These are phyloP conservation scores for Cytospora piceae DNA, from an alignment of 2,329 filamentous ascomycete genomes.

Conservation along the genomic window DNA sequence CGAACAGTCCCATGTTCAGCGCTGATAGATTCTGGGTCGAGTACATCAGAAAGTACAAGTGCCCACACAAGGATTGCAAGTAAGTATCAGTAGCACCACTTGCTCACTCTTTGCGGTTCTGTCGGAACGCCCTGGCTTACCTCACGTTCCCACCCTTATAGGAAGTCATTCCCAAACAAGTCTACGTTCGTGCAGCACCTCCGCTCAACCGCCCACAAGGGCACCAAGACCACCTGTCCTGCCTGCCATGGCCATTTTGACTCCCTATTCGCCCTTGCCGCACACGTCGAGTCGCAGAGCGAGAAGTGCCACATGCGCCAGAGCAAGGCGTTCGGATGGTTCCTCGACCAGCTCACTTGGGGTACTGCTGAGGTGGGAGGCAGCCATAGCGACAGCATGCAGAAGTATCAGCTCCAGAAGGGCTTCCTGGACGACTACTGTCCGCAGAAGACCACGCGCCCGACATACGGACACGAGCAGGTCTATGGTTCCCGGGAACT, in stretches of 20 bases:
- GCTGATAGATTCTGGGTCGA: conserved; percentile 50
- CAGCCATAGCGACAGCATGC: conserved; percentile 40
- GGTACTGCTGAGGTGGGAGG: conserved; percentile 43
- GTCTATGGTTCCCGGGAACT: not conserved
- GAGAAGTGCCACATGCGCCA: conserved; percentile 48
- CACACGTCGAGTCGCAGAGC: conserved; percentile 53
- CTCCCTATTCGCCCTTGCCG: conserved; percentile 47
- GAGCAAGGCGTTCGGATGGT: conserved; percentile 43
- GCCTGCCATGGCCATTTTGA: conserved; percentile 49
- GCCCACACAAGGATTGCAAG: conserved; percentile 57
- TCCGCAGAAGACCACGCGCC: conserved; percentile 28
- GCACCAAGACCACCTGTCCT: conserved; percentile 47
- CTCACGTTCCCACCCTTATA: conserved; percentile 32
- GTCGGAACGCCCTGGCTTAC: conserved; percentile 23
- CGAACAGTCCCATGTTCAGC: conserved; percentile 52
- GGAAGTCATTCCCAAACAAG: conserved; percentile 46
- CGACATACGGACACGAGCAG: conserved; percentile 21
- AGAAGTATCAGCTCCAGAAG: conserved; percentile 38
- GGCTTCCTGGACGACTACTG: conserved; percentile 33
- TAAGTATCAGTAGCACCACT: conserved; percentile 39
- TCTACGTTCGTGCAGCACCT: conserved; percentile 48
- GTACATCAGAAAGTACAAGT: conserved; percentile 52
- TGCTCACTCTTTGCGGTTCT: too few species aligned
- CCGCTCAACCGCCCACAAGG: conserved; percentile 45
- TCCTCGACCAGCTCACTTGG: conserved; percentile 46